Evolutionary conservation across 2,329 filamentous ascomycete genomes (phyloP).

Genomic region (Cryphonectria nitschkei): DNA sequence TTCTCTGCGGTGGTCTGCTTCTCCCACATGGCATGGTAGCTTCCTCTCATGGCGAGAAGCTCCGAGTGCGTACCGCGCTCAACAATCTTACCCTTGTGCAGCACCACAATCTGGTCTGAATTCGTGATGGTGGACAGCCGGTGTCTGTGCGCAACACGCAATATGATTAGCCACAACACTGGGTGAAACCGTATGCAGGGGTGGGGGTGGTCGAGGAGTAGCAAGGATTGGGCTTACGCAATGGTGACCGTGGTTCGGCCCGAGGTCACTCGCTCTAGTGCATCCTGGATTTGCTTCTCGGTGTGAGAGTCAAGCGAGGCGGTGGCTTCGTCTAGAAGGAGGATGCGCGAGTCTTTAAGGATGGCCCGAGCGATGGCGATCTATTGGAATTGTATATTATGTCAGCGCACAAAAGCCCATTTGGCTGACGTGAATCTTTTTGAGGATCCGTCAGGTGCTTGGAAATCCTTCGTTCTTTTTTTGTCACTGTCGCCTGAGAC

Average conservation of each 20-base stretch:
- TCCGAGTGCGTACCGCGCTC: conserved; percentile 55
- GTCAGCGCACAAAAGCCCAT: background rate
- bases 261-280: conserved; percentile 32
- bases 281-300: conserved; percentile 86
- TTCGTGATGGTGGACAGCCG: conserved; percentile 61
- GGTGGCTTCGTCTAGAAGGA: conserved; percentile 91
- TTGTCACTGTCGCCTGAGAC: background rate
- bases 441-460: background rate
- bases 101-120: conserved; percentile 58
- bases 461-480: background rate
- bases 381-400: conserved; percentile 5
- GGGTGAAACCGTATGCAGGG: background rate
- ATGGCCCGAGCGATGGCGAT: conserved; percentile 91
- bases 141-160: conserved; percentile 44
- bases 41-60: conserved; percentile 48
- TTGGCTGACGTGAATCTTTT: background rate
- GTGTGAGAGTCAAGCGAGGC: conserved; percentile 90
- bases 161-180: background rate
- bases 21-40: conserved; percentile 58
- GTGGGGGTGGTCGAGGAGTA: background rate
- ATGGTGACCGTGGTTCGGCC: conserved; percentile 58
- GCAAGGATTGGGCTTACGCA: conserved; percentile 41
- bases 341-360: conserved; percentile 87
- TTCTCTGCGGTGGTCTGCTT: conserved; percentile 52
- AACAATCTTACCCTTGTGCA: conserved; percentile 54